These are phyloP conservation scores for Trypanosoma brucei DNA, from an alignment of 208 protist genomes.

Conservation along the genomic window DNA sequence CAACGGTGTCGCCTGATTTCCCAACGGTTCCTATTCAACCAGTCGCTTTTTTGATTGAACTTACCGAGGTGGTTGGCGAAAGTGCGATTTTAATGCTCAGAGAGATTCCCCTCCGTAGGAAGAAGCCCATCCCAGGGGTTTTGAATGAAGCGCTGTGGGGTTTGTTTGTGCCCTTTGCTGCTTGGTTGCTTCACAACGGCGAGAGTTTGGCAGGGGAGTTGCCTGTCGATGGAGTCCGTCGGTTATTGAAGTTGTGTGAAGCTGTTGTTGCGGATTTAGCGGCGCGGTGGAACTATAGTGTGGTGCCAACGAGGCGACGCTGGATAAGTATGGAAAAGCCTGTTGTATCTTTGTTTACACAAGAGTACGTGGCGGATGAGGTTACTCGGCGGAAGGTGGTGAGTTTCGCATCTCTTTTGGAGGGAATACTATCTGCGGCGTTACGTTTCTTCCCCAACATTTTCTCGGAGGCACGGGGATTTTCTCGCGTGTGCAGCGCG, in stretches of 20 bases:
- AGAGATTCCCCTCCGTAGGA: slow-evolving; percentile 3
- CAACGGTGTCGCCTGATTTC: background rate
- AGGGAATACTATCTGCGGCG: slow-evolving; percentile 2
- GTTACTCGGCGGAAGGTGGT: slow-evolving; percentile 8
- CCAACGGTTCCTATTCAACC: background rate
- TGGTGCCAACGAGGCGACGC: slow-evolving; percentile 14
- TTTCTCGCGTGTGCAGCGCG: slow-evolving; percentile 22
- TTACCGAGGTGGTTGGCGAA: slow-evolving; percentile 7
- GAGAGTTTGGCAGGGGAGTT: background rate
- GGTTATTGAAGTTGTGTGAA: slow-evolving; percentile 1
- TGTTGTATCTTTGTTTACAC: background rate
- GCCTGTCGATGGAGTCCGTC: background rate
- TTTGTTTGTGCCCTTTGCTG: slow-evolving; percentile 3
- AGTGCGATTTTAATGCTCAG: slow-evolving; percentile 1
- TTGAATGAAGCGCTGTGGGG: slow-evolving; percentile 16
- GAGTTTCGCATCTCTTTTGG: slow-evolving; percentile 19
- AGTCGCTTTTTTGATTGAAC: slow-evolving; percentile 4
- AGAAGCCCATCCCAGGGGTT: slow-evolving; percentile 8
- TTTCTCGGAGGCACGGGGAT: slow-evolving; percentile 4
- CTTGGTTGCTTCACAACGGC: slow-evolving; percentile 2
- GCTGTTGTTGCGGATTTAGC: slow-evolving; percentile 8
- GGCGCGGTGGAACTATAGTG: slow-evolving; percentile 15
- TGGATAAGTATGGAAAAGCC: background rate
- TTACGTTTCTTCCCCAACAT: background rate
- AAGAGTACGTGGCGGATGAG: slow-evolving; percentile 13